These are phyloP conservation scores for Canavalia gladiata DNA, from an alignment of 306 rosid genomes.

Conservation along the genomic window DNA sequence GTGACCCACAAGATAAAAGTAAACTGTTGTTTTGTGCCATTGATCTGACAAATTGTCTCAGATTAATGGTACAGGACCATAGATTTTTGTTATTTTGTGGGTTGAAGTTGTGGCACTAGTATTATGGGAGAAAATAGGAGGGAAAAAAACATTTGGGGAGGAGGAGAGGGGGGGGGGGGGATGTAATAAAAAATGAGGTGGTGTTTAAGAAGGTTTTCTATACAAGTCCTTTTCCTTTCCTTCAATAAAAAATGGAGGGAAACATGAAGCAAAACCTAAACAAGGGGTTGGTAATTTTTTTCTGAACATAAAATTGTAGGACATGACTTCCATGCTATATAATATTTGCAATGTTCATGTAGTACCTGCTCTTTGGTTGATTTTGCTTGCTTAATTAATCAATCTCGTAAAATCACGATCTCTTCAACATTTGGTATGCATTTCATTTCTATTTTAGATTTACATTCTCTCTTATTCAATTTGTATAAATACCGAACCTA, in stretches of 20 bases:
- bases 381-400: too few relatives aligned
- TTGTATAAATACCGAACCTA: too few relatives aligned
- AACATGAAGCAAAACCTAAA: background rate
- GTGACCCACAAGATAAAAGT: background rate
- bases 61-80: slow-evolving; percentile 36
- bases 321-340: too few relatives aligned
- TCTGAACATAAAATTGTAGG: too few relatives aligned
- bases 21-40: slow-evolving; percentile 39
- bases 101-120: slow-evolving; percentile 19
- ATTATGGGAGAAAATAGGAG: background rate
- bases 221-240: background rate
- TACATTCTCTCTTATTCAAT: too few relatives aligned
- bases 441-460: too few relatives aligned
- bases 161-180: background rate
- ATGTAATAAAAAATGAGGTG: background rate
- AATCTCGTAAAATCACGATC: too few relatives aligned
- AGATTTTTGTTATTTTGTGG: slow-evolving; percentile 18
- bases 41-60: slow-evolving; percentile 34
- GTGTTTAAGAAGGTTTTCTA: background rate
- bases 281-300: background rate
- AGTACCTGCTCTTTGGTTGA: too few relatives aligned
- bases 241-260: too few relatives aligned
- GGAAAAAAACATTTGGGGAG: background rate
- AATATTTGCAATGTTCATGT: too few relatives aligned
- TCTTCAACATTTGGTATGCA: too few relatives aligned